Evolutionary conservation across 2,329 filamentous ascomycete genomes (phyloP).

Genomic region (Coleophoma crateriformis): DNA sequence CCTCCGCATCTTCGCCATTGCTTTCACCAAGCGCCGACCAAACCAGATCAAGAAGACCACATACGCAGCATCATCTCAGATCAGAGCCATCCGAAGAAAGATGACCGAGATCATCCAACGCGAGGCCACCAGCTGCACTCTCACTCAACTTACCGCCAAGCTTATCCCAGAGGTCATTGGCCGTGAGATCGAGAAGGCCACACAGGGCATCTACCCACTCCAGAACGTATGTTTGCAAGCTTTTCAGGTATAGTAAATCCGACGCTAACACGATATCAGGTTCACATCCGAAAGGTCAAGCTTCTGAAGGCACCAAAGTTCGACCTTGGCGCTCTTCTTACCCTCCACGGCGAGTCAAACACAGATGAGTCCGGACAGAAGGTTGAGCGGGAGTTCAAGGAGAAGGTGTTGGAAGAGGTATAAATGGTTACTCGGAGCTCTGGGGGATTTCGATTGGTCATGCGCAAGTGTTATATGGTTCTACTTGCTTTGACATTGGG

Average conservation of each 20-base stretch:
- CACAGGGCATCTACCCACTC: conserved; percentile 98
- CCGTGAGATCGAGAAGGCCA: conserved; percentile 99
- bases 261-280: conserved; percentile 50
- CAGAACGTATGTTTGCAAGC: conserved; percentile 71
- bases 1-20: conserved; percentile 96
- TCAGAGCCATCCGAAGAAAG: conserved; percentile 97
- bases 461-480: conserved; percentile 26
- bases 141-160: conserved; percentile 96
- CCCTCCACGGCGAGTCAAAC: conserved; percentile 94
- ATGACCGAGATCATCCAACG: conserved; percentile 99
- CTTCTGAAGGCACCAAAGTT: conserved; percentile 98
- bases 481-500: conserved; percentile 21
- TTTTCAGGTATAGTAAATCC: background rate
- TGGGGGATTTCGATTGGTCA: conserved; percentile 25
- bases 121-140: conserved; percentile 89
- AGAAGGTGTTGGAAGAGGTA: conserved; percentile 89
- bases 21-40: conserved; percentile 97
- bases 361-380: conserved; percentile 97
- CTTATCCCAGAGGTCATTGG: conserved; percentile 99
- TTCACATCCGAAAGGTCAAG: conserved; percentile 99
- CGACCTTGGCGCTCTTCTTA: conserved; percentile 92
- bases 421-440: conserved; percentile 45
- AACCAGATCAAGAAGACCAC: conserved; percentile 99
- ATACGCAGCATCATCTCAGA: conserved; percentile 95
- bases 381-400: conserved; percentile 99